Base-by-base conservation (phyloP, 352 stramenopile genomes). In the Pilasporangium apinafurcum region DNA sequence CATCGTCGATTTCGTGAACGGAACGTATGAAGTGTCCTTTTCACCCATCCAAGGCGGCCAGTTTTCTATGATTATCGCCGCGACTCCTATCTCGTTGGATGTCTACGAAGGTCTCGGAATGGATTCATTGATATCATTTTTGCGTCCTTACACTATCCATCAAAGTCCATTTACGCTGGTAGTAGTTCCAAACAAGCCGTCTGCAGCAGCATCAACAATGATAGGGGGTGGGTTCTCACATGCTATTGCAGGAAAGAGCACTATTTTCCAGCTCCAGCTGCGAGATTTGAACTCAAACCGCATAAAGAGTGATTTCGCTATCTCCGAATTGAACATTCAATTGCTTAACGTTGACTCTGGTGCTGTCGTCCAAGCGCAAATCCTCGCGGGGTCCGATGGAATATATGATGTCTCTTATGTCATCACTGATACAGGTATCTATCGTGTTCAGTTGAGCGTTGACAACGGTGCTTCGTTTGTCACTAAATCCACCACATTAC, bases 121-220 rank as follows among this genome's bases (percentile, higher is more conserved):
- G 6, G 41, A 48, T 14, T 55, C 60, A 1, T 30, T 73, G 20
- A 53, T 53, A 4, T n/a, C 44, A 12, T 76, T 68, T 34, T 52
- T 83, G 29, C 28, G 42, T 26, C 39, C 57, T 12, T 74, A 58
- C 33, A 62, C 61, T 28, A 75, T 85, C 28, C 44, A 47, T 10
- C 35, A 51, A 4, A 76, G 56, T 43, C 72, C 72, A 5, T 84
- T 85, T 24, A 51, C 52, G 14, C 32, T 86, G 16, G 34, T 56
- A 18, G 58, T 85, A 22, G 35, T 60, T 8, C 64, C 69, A 27
- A 69, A 74, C 26, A 20, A 9, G 10, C 50, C 65, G 21, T 60
- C 51, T 5, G 46, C 57, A 8, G 25, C 20, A 5, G 57, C 43
- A 20, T 70, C 66, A 10, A 81, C 63, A n/a, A 31, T 65, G 2